Base-by-base conservation (phyloP, 23 red algal species). In the Chondrus crispus region DNA sequence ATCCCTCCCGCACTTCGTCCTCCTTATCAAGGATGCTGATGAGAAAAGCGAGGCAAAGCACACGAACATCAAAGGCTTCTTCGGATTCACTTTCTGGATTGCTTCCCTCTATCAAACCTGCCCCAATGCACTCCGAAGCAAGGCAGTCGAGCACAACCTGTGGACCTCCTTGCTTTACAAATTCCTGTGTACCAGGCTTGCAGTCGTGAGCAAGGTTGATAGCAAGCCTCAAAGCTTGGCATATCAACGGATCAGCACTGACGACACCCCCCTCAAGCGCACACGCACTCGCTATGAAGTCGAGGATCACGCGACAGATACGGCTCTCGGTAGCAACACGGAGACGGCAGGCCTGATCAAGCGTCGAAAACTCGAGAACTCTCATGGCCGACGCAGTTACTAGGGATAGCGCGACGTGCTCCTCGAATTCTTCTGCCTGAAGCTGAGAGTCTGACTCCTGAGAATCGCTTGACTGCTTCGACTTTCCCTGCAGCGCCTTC, bases 1-100 rank as follows among this genome's bases (percentile, higher is more conserved):
- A 92, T 14, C 45, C 33, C 24, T 76, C 46, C 45, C 77, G 72
- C 24, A 62, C 45, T 13, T 84, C 50, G 13, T 28, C 38, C 10
- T 92, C 62, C 62, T 84, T 44, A 64, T 82, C 19, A 11, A 92
- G 62, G 41, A 84, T 47, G 22, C 57, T 82, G 4, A 77, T 77
- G 5, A 92, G 40, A 24, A 92, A 24, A 4, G 75, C 89, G n/a
- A 92, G 43, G 37, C 89, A 84, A 30, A 92, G 77, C 40, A 92
- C 89, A 53, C 89, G 75, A 33, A 92, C 69, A 52, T 92, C 89
- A 58, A 84, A 92, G 48, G 57, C 72, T 18, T 84, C 41, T n/a
- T 32, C 60, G 1, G 26, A 22, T n/a, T 66, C 60, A n/a, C 60
- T n/a, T n/a, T n/a, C n/a, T n/a, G n/a, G n/a, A n/a, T n/a, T n/a